Evolutionary conservation across 148 eudicot genomes (phyloP), one percentile per base, ranked within the genome.

Genomic region (Rhododendron griersonianum): DNA sequence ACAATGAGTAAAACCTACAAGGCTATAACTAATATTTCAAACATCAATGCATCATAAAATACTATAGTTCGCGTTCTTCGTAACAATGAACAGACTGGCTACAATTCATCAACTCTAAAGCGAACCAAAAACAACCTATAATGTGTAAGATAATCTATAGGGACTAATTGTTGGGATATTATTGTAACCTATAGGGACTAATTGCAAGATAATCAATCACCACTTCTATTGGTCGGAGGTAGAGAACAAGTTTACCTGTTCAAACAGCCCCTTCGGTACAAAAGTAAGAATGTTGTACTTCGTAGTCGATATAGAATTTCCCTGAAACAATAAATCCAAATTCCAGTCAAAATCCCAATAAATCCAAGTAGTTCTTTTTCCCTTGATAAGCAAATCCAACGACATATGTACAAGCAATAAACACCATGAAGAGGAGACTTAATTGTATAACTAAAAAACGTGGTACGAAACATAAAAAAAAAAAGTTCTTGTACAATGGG

Each of bases 201-300:
- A 79, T 45, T 30, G 83, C 83, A 51, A 51, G n/a, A 14, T 51
- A 81, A 18, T 55, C 59, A 53, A 53, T 53, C 35, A 51, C 18
- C 16, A 59, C 16, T 53, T 18, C 9, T 37, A 81, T 18, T 30
- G 18, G 5, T 28, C 33, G 23, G 57, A 79, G 84, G 23, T n/a
- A 65, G 84, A 59, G 83, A 75, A 86, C 39, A n/a, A 73, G 80
- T 75, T 81, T 91, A 95, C 98, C 96, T 95, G 98, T 89, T 95
- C 98, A 91, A 93, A 95, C 85, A 95, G 88, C 78, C 98, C 98
- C 90, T 95, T 95, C 4, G 98, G 98, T 73, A 95, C 87, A 88
- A 95, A 95, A 21, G 95, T 95, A 83, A 92, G 80, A 48, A 94
- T 84, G 65, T 93, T 93, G 90, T 95, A 95, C 92, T 95, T 95